Conservation (phyloP, 148 eudicot genomes). For the Fagopyrum esculentum region DNA sequence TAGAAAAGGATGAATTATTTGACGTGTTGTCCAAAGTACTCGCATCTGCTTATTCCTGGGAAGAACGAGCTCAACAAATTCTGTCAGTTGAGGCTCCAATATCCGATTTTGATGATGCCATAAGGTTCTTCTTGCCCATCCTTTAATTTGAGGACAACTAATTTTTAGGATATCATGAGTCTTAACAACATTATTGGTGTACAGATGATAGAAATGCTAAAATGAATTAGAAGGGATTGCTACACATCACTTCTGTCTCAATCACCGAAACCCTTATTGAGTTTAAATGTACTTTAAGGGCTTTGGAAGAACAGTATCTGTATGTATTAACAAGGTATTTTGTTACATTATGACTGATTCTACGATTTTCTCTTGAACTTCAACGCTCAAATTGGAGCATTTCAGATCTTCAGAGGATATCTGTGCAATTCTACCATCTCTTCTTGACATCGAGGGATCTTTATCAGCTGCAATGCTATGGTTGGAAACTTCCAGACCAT, state of each 20-base stretch:
- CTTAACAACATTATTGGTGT: background rate
- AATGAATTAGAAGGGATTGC: background rate
- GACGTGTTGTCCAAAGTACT: conserved; percentile 42
- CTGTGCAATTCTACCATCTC: conserved; percentile 60
- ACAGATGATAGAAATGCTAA: background rate
- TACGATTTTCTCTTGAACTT: background rate
- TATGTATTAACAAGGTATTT: conserved; percentile 1
- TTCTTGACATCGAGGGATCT: conserved; percentile 49
- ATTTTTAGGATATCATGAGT: background rate
- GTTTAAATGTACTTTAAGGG: background rate
- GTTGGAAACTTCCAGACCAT: conserved; percentile 61
- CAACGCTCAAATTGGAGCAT: conserved; percentile 9
- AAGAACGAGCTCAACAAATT: conserved; percentile 53
- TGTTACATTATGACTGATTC: background rate
- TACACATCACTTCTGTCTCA: background rate
- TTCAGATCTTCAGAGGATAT: conserved; percentile 70
- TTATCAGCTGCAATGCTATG: conserved; percentile 56
- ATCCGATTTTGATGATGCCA: conserved; percentile 52
- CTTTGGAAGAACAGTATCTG: background rate
- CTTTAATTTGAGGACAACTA: background rate
- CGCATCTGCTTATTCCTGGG: conserved; percentile 55
- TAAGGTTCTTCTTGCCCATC: conserved; percentile 39
- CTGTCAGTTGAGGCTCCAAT: conserved; percentile 44
- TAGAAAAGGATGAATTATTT: conserved; percentile 62
- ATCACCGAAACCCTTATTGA: background rate